Evolutionary conservation across 2,329 filamentous ascomycete species (phyloP).

Genomic region (Metarhizium sp.): DNA sequence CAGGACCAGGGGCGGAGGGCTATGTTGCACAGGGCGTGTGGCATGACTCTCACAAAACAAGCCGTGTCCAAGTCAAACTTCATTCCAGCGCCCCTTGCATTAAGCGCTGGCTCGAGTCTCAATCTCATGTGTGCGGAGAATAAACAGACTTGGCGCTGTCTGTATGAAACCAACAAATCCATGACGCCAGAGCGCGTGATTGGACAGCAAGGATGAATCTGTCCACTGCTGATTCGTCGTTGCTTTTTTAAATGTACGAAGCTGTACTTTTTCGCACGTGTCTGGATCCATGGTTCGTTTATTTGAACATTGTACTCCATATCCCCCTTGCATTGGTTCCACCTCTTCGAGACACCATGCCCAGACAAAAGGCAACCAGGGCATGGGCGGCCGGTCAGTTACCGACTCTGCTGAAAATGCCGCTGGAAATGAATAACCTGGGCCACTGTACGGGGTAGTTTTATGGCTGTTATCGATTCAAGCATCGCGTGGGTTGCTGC

Average conservation of each 20-base stretch:
- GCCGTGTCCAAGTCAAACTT: too few relatives aligned
- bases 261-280: background rate
- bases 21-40: too few relatives aligned
- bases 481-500: background rate
- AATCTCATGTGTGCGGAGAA: background rate
- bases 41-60: too few relatives aligned
- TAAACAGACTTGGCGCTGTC: background rate
- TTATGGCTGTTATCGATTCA: too few relatives aligned
- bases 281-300: background rate
- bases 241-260: background rate
- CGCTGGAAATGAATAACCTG: background rate
- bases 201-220: background rate
- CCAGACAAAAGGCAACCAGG: background rate
- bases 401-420: background rate
- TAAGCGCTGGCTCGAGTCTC: background rate
- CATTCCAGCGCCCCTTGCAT: background rate
- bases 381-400: too few relatives aligned
- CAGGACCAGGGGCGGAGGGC: too few relatives aligned
- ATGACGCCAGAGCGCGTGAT: background rate
- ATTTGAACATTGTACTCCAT: background rate
- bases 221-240: background rate
- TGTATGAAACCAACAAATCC: background rate
- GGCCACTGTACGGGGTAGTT: too few relatives aligned
- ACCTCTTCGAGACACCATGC: background rate
- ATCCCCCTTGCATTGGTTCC: background rate